Evolutionary conservation across 805 yeast genomes (phyloP).

Genomic region (Clavispora santaluciae): DNA sequence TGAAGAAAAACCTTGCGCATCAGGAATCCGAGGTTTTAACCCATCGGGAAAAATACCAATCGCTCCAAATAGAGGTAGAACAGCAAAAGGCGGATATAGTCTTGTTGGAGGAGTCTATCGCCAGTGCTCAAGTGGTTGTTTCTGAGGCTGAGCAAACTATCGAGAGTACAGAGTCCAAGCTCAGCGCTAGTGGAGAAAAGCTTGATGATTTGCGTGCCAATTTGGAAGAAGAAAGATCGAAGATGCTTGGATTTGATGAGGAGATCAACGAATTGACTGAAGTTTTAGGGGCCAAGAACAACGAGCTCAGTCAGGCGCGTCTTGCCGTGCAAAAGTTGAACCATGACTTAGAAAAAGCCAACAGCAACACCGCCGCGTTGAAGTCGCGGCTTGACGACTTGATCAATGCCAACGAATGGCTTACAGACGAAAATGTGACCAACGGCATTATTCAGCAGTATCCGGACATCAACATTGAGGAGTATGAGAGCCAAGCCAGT

Average conservation of each 20-base stretch:
- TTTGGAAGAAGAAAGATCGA: conserved; percentile 52
- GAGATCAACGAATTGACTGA: conserved; percentile 61
- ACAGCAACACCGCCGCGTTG: conserved; percentile 31
- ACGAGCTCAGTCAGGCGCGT: conserved; percentile 42
- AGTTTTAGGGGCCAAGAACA: conserved; percentile 40
- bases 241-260: conserved; percentile 64
- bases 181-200: conserved; percentile 21
- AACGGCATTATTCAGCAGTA: conserved; percentile 54
- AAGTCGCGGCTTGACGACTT: conserved; percentile 40
- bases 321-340: conserved; percentile 49
- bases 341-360: conserved; percentile 51
- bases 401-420: conserved; percentile 64
- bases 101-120: conserved; percentile 38
- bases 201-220: conserved; percentile 18
- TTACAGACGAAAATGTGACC: conserved; percentile 57
- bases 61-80: conserved; percentile 64
- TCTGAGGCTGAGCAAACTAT: conserved; percentile 19
- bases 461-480: conserved; percentile 58
- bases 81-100: conserved; percentile 57
- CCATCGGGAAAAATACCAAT: conserved; percentile 53
- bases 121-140: conserved; percentile 29
- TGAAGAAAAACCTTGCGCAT: conserved; percentile 29
- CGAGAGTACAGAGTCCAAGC: conserved; percentile 16
- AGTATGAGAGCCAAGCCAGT: conserved; percentile 53
- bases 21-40: conserved; percentile 41